These are phyloP conservation scores for Zygotorulaspora mrakii DNA, from an alignment of 1,139 yeast genomes.

Conservation along the genomic window DNA sequence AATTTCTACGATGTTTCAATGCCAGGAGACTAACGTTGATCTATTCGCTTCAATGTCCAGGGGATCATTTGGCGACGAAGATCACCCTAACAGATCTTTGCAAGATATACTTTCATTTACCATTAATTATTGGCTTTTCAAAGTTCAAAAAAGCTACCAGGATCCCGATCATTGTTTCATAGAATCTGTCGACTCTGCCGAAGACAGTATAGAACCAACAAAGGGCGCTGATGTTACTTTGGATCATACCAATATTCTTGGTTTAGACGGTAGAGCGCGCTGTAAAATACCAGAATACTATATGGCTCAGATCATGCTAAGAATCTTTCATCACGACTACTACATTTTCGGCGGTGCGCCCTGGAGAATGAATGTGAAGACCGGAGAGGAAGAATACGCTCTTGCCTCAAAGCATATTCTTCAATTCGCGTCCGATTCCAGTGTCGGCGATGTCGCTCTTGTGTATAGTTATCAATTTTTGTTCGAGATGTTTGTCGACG, in stretches of 20 bases:
- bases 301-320: conserved; percentile 66
- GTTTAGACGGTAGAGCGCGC: conserved; percentile 28
- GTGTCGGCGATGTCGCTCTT: conserved; percentile 47
- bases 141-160: conserved; percentile 24
- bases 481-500: conserved; percentile 61
- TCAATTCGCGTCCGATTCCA: conserved; percentile 27
- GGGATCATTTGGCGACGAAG: conserved; percentile 43
- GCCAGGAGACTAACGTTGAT: conserved; percentile 50
- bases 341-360: conserved; percentile 82
- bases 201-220: conserved; percentile 7
- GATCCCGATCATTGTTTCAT: conserved; percentile 17
- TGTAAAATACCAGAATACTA: conserved; percentile 63
- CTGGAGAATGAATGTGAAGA: conserved; percentile 71
- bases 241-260: conserved; percentile 7
- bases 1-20: conserved; percentile 63
- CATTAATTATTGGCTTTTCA: conserved; percentile 52
- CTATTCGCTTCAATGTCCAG: conserved; percentile 50
- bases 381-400: conserved; percentile 51
- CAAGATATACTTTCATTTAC: conserved; percentile 60
- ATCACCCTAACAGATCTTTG: conserved; percentile 51
- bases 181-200: conserved; percentile 1
- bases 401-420: conserved; percentile 50
- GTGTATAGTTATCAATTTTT: conserved; percentile 59
- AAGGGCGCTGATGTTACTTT: conserved; percentile 5
- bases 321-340: conserved; percentile 71